phyloP scores from a whole-genome alignment of 768 basidiomycete genomes.

The Mycena rebaudengoi region DNA sequence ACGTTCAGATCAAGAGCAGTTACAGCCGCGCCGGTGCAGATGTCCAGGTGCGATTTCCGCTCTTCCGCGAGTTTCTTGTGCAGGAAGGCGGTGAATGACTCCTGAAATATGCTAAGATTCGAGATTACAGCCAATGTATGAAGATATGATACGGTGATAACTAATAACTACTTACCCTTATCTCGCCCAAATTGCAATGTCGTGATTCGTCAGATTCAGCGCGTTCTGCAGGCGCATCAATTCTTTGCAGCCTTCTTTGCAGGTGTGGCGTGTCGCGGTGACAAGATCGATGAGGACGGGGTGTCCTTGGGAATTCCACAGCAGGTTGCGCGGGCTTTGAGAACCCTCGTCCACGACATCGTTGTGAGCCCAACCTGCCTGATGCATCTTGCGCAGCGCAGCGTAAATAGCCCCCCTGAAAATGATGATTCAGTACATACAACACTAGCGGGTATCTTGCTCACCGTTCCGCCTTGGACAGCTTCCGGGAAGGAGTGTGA shows the following conservation, averaged over 20 bases:
- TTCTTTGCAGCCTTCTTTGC: neutral
- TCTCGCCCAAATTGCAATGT: slow-evolving; percentile 7
- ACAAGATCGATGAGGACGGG: slow-evolving; percentile 10
- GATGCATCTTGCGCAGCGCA: neutral
- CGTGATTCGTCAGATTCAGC: neutral
- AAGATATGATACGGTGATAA: neutral
- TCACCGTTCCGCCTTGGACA: slow-evolving; percentile 5
- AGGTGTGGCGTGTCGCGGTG: neutral
- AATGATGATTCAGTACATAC: neutral
- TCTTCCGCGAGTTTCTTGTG: slow-evolving; percentile 18
- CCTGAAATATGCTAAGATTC: no score
- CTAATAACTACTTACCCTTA: no score
- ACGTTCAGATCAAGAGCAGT: slow-evolving; percentile 13
- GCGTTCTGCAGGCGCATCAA: neutral
- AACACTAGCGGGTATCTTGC: neutral
- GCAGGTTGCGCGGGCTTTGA: neutral
- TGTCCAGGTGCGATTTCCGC: slow-evolving; percentile 27
- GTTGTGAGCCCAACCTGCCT: slow-evolving; percentile 4
- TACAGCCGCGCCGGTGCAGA: slow-evolving; percentile 32
- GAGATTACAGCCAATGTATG: neutral
- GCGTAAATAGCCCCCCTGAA: slow-evolving; percentile 4
- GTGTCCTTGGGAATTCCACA: slow-evolving; percentile 2
- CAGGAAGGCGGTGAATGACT: slow-evolving; percentile 34
- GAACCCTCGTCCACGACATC: neutral
- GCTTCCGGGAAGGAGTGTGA: neutral